Conservation (phyloP, 805 yeast species). For the Kuraishia capsulata region DNA sequence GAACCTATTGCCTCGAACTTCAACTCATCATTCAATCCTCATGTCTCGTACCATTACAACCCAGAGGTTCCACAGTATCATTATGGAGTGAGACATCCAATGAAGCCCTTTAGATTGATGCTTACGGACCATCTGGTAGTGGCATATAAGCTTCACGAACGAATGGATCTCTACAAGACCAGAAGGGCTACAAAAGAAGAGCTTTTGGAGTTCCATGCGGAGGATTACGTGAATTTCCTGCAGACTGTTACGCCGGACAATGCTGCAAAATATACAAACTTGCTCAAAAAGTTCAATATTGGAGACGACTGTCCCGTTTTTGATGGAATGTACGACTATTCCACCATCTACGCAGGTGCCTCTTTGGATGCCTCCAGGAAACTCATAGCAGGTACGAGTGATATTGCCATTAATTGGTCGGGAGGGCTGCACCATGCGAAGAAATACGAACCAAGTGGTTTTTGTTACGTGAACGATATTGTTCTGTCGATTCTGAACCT, state of each 20-base stretch:
- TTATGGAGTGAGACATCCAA: conserved; percentile 93
- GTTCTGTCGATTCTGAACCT: conserved; percentile 82
- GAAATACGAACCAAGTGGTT: conserved; percentile 89
- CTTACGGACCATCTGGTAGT: conserved; percentile 87
- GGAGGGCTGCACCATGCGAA: conserved; percentile 98
- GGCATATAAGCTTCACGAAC: conserved; percentile 75
- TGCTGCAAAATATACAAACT: conserved; percentile 45
- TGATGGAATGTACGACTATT: conserved; percentile 90
- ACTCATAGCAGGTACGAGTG: conserved; percentile 77
- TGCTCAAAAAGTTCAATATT: conserved; percentile 67
- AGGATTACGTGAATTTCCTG: conserved; percentile 75
- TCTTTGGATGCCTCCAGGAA: conserved; percentile 89
- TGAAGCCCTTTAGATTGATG: conserved; percentile 94
- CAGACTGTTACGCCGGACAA: conserved; percentile 72
- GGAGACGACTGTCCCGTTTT: conserved; percentile 94
- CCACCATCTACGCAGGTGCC: conserved; percentile 86
- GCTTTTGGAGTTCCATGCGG: conserved; percentile 73
- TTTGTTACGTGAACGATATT: conserved; percentile 91
- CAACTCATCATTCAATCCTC: conserved; percentile 33
- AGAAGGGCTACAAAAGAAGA: conserved; percentile 77
- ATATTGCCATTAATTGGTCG: conserved; percentile 92
- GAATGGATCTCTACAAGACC: conserved; percentile 85
- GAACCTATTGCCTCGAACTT: conserved; percentile 30
- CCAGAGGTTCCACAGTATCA: conserved; percentile 75
- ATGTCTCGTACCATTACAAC: conserved; percentile 84